Conservation (phyloP, 2,329 filamentous ascomycete genomes). For the Dendryphion nanum region DNA sequence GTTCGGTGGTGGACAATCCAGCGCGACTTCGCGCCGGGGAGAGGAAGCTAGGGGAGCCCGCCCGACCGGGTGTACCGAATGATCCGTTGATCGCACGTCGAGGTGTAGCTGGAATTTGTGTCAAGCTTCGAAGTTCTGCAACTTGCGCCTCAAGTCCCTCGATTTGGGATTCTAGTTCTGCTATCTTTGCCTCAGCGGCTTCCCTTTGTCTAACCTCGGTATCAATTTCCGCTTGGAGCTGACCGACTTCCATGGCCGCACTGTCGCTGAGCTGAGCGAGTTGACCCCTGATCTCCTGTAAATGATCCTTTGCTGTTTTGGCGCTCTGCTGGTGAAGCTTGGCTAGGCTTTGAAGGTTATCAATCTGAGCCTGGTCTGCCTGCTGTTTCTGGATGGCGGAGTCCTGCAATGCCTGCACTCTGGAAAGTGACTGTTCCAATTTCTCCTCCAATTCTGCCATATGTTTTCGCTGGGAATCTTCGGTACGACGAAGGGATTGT, state of each 20-base stretch:
- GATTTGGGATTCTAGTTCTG: conserved; percentile 63
- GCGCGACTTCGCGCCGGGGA: conserved; percentile 56
- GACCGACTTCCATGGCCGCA: conserved; percentile 57
- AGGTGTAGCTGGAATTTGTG: conserved; percentile 51
- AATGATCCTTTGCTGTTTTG: conserved; percentile 66
- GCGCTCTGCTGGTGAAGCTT: conserved; percentile 78
- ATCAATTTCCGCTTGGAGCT: conserved; percentile 50
- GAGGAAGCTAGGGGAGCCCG: conserved; percentile 52
- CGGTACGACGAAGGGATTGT: conserved; percentile 74
- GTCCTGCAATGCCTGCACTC: conserved; percentile 83
- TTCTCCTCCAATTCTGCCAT: conserved; percentile 83
- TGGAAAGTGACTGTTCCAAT: conserved; percentile 77
- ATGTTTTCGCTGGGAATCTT: conserved; percentile 75
- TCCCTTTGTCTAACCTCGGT: conserved; percentile 59
- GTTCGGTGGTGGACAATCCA: conserved; percentile 59
- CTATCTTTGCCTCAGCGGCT: conserved; percentile 60
- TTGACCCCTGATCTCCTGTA: conserved; percentile 66
- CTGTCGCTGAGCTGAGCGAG: conserved; percentile 66
- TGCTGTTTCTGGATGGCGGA: conserved; percentile 79
- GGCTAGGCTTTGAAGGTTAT: conserved; percentile 75
- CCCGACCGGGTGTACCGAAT: conserved; percentile 50
- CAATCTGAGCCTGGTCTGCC: conserved; percentile 81
- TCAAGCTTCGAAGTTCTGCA: conserved; percentile 40
- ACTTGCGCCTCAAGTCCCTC: conserved; percentile 59
- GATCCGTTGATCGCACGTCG: conserved; percentile 52